These are phyloP conservation scores for Debaryomyces nepalensis DNA, from an alignment of 1,139 yeast genomes.

Conservation along the genomic window DNA sequence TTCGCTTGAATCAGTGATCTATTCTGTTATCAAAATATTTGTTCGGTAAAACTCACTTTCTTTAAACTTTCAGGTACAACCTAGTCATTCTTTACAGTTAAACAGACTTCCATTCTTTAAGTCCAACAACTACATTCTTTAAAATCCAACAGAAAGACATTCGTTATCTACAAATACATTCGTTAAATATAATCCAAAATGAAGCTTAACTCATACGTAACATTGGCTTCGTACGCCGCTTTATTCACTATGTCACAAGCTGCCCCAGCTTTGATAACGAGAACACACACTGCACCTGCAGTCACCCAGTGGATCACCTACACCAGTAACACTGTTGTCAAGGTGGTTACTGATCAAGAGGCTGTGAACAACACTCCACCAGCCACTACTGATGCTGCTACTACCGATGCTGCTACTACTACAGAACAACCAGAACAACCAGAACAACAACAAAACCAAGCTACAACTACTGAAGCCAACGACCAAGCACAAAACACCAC, in stretches of 20 bases:
- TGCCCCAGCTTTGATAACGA: constrained; percentile 34
- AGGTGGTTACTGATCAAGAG: constrained; percentile 13
- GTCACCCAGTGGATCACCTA: constrained; percentile 32
- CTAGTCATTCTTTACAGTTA: constrained; percentile 3
- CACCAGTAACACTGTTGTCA: constrained; percentile 23
- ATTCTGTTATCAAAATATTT: constrained; percentile 1
- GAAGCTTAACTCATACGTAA: constrained; percentile 18
- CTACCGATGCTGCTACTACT: constrained; percentile 11
- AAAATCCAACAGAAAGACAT: constrained; percentile 5
- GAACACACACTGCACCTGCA: constrained; percentile 36
- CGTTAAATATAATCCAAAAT: constrained; percentile 17
- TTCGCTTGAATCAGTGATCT: not conserved
- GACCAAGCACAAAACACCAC: constrained; percentile 14
- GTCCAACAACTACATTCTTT: too few species aligned
- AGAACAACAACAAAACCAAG: constrained; percentile 3
- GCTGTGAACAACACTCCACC: constrained; percentile 19
- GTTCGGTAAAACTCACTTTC: constrained; percentile 1
- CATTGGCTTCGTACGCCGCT: constrained; percentile 18
- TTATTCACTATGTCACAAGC: constrained; percentile 32
- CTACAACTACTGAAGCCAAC: constrained; percentile 8
- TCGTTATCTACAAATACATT: constrained; percentile 11
- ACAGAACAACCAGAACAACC: not conserved
- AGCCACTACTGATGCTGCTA: constrained; percentile 18
- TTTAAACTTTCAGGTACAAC: not conserved
- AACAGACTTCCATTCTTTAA: too few species aligned